A percentile compares a stretch with the other conserved stretches of the same genome.
Evolutionary conservation across 139 green algal genomes (phyloP).

Genomic region (Limnomonas spitsbergensis): DNA sequence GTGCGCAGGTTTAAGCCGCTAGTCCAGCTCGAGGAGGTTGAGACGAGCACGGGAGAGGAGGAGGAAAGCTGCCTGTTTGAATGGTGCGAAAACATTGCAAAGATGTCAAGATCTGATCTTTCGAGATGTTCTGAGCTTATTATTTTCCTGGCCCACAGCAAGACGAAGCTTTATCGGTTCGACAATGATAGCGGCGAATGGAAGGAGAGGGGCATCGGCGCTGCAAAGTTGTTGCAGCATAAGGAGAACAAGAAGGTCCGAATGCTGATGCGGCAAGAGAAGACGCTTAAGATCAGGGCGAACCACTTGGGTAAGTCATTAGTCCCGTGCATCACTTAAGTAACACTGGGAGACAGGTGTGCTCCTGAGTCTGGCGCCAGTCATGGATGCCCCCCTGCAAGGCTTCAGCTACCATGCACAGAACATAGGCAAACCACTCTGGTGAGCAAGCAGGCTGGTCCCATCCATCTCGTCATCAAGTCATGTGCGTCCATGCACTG

Average conservation of each 20-base stretch:
- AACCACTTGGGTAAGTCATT: slow-evolving; percentile 93
- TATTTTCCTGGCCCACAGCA: slow-evolving; percentile 72
- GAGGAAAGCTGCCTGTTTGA: slow-evolving; percentile 85
- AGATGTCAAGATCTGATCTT: not conserved
- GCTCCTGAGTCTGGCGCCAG: no score
- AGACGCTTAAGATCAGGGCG: slow-evolving; percentile 97
- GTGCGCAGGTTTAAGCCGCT: slow-evolving; percentile 86
- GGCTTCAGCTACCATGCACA: no score
- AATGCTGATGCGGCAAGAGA: slow-evolving; percentile 95
- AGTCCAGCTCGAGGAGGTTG: slow-evolving; percentile 95
- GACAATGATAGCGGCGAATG: slow-evolving; percentile 87
- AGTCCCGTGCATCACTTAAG: not conserved
- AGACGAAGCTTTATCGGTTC: slow-evolving; percentile 97
- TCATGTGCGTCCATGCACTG: no score
- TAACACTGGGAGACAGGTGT: no score
- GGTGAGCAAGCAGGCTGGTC: no score
- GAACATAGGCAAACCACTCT: no score
- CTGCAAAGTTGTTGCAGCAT: slow-evolving; percentile 88
- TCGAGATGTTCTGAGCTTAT: slow-evolving; percentile 17
- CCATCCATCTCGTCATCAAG: no score
- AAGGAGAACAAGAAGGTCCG: slow-evolving; percentile 88
- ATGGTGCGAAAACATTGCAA: slow-evolving; percentile 82
- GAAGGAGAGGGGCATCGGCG: slow-evolving; percentile 96
- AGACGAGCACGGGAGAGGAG: slow-evolving; percentile 91
- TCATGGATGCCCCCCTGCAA: no score